phyloP scores from a whole-genome alignment of 2,329 filamentous ascomycete species.

The Phialophora verrucosa region DNA sequence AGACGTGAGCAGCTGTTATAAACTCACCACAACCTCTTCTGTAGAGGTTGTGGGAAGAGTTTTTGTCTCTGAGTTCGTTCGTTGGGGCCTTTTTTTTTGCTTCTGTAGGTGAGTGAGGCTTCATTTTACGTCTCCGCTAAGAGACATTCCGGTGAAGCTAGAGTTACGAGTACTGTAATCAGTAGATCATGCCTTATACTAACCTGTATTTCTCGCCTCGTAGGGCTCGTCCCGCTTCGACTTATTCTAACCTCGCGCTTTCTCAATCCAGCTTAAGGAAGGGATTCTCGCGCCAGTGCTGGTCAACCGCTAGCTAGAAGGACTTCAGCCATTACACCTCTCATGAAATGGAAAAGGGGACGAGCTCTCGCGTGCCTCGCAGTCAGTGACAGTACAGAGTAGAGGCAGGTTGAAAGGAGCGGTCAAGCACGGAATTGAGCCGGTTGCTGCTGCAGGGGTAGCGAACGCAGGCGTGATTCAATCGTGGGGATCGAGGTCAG shows the following conservation, averaged over 20 bases:
- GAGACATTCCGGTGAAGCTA: not conserved
- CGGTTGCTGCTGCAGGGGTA: not conserved
- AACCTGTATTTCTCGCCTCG: not conserved
- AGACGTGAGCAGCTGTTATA: not conserved
- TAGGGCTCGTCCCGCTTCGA: not conserved
- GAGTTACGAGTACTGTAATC: not conserved
- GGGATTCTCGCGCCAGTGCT: not conserved
- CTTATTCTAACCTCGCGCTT: not conserved
- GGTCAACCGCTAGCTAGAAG: not conserved
- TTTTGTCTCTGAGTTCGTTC: not conserved
- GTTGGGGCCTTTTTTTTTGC: not conserved
- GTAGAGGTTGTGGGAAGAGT: not conserved
- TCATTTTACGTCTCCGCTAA: not conserved
- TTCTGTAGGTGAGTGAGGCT: not conserved
- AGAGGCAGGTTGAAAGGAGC: not conserved
- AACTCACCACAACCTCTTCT: not conserved
- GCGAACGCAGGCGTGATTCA: not conserved
- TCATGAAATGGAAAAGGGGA: not conserved
- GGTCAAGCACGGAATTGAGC: not conserved
- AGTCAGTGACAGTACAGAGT: not conserved
- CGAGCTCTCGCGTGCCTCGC: not conserved
- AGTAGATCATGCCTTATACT: too few species aligned
- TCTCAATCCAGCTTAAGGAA: not conserved
- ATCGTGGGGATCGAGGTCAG: conserved; percentile 6
- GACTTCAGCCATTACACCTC: not conserved